Conservation (phyloP, 495 filamentous ascomycete genomes). For the Umbilicaria muhlenbergii region DNA sequence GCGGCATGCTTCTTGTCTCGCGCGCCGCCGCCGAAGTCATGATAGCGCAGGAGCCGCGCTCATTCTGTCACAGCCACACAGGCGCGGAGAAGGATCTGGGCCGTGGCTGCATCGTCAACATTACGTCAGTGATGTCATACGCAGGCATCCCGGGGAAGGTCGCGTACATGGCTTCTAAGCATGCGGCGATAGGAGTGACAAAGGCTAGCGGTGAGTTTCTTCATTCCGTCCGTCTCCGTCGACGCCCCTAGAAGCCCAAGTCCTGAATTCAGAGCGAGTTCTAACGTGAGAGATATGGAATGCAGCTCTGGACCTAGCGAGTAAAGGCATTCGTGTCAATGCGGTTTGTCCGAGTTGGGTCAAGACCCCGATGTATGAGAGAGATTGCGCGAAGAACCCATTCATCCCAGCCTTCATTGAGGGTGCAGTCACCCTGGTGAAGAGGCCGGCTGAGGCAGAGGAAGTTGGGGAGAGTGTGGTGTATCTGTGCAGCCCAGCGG, state of each 20-base stretch:
- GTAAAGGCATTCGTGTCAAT: conserved; percentile 25
- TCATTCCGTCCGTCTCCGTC: background rate
- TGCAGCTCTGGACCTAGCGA: conserved; percentile 19
- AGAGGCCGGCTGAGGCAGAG: conserved; percentile 20
- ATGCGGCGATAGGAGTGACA: conserved; percentile 32
- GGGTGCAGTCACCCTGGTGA: conserved; percentile 14
- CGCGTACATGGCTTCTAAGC: conserved; percentile 32
- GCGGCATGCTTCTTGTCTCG: conserved; percentile 8
- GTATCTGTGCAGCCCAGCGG: conserved; percentile 25
- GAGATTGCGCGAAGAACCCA: conserved; percentile 15
- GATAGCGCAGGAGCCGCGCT: conserved; percentile 4
- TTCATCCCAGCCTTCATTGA: conserved; percentile 8
- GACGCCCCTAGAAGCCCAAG: too few relatives aligned
- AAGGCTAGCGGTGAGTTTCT: conserved; percentile 21
- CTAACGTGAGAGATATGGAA: background rate
- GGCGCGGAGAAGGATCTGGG: conserved; percentile 8
- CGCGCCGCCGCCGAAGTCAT: conserved; percentile 7
- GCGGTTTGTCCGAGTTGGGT: conserved; percentile 27
- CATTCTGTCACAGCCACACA: background rate
- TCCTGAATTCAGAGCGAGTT: too few relatives aligned
- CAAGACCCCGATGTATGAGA: conserved; percentile 23
- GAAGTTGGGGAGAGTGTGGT: conserved; percentile 29
- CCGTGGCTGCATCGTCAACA: conserved; percentile 31
- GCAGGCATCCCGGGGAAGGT: conserved; percentile 18
- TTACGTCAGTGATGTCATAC: conserved; percentile 28